These are phyloP conservation scores for Colletotrichum australisinense DNA, from an alignment of 2,329 filamentous ascomycete species.

Conservation along the genomic window DNA sequence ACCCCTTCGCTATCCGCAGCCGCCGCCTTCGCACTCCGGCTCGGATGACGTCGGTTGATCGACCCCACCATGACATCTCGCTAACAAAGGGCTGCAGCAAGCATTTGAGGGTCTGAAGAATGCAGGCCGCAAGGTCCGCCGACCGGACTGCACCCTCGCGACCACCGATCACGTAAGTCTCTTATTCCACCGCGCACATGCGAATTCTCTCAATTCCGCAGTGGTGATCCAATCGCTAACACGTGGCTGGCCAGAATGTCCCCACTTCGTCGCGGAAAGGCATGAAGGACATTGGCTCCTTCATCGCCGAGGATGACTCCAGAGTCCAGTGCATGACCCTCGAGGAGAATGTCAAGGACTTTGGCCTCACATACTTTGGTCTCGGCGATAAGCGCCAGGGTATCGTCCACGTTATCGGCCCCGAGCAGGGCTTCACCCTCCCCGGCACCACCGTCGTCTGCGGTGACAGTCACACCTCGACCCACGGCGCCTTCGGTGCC, in stretches of 20 bases:
- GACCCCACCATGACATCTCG: constrained; percentile 23
- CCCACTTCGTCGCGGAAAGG: constrained; percentile 91
- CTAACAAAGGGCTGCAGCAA: constrained; percentile 69
- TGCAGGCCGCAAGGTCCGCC: constrained; percentile 85
- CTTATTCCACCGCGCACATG: not conserved
- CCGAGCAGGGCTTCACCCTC: constrained; percentile 98
- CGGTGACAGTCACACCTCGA: constrained; percentile 97
- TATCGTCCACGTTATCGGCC: constrained; percentile 98
- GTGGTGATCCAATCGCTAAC: not conserved
- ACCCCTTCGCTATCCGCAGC: not conserved
- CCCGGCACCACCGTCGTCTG: constrained; percentile 97
- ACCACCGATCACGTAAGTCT: constrained; percentile 92
- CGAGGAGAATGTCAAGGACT: constrained; percentile 97
- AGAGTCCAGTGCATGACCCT: constrained; percentile 94
- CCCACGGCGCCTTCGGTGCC: constrained; percentile 95
- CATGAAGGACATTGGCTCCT: constrained; percentile 92
- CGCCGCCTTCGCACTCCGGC: not conserved
- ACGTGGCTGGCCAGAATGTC: constrained; percentile 75
- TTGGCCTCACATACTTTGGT: constrained; percentile 96
- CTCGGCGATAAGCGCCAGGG: constrained; percentile 96
- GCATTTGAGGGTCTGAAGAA: constrained; percentile 96
- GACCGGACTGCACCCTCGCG: constrained; percentile 95
- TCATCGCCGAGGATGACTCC: constrained; percentile 95
- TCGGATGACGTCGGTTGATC: constrained; percentile 28
- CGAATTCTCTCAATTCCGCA: not conserved